A percentile compares a stretch with the other conserved stretches of the same genome.
phyloP scores from a whole-genome alignment of 2,329 filamentous ascomycete species.

The Penicillium sp. region DNA sequence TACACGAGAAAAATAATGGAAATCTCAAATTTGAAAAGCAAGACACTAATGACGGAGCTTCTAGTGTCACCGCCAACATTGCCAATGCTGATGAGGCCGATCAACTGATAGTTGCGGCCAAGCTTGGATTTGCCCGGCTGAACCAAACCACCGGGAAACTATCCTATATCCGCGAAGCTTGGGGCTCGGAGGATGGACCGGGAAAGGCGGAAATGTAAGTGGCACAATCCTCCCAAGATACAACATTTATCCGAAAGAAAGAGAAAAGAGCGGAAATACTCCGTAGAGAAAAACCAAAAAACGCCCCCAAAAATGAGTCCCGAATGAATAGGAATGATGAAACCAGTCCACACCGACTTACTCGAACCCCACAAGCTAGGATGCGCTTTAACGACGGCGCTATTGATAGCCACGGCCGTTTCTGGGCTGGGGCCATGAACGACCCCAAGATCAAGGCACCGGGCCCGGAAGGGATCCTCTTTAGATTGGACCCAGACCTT shows the following conservation, averaged over 20 bases:
- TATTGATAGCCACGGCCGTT: slow-evolving; percentile 74
- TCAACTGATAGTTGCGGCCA: slow-evolving; percentile 74
- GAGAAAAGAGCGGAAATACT: background rate
- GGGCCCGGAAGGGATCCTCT: slow-evolving; percentile 63
- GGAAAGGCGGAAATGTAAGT: slow-evolving; percentile 49
- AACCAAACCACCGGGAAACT: slow-evolving; percentile 61
- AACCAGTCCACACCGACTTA: slow-evolving; percentile 1
- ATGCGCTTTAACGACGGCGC: slow-evolving; percentile 76
- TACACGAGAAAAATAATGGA: background rate
- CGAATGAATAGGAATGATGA: background rate
- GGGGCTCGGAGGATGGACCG: slow-evolving; percentile 50
- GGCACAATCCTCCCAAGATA: slow-evolving; percentile 1
- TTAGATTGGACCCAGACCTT: slow-evolving; percentile 66
- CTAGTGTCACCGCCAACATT: slow-evolving; percentile 75
- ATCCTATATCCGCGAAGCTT: slow-evolving; percentile 58
- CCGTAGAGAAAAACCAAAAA: background rate
- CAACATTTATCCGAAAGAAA: background rate
- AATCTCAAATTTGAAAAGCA: background rate
- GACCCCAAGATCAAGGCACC: slow-evolving; percentile 65
- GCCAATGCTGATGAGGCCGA: slow-evolving; percentile 54
- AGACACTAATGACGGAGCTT: slow-evolving; percentile 22
- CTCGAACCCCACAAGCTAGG: slow-evolving; percentile 27
- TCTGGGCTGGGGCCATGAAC: slow-evolving; percentile 86
- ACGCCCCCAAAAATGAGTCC: background rate
- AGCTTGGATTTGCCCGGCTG: slow-evolving; percentile 77